Evolutionary conservation across 2,329 filamentous ascomycete species (phyloP), one percentile per base, ranked within the genome.

Genomic region (Pestalotiopsis sp.): DNA sequence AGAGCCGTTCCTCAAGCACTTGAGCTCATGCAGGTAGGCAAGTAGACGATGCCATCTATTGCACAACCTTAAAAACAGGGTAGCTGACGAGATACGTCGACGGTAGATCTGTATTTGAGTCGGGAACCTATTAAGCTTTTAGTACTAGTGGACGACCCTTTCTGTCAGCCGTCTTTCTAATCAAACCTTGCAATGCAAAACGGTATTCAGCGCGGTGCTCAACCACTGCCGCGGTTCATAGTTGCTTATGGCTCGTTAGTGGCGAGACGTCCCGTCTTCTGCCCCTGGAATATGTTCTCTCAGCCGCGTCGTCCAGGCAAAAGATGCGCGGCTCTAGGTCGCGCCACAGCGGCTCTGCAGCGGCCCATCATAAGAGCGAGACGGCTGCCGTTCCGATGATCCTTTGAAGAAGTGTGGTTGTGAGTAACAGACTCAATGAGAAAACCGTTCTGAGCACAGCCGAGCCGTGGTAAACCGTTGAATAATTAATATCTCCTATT

Each of bases 101-200:
- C 11, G 27, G 27, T 59, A 27, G 25, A 59, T 36, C 27, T 59
- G n/a, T 59, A 59, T 27, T 59, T 59, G 27, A 23, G 57, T 13
- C 57, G 27, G 57, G 13, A 27, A 59, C 14, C 57, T 13, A n/a
- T 59, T 17, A 59, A 14, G 57, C 23, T 36, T 59, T 59, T 23
- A 59, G 57, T 23, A 59, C 57, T 59, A 59, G 23, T 17, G 57
- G 23, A 25, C 57, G 6, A 27, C 57, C 57, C 57, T 59, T 36
- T 59, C 27, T 59, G 25, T 62, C 57, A n/a, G 31, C 59, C 59
- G 59, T 36, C 31, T 39, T n/a, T 62, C 27, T 36, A 62, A 62
- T 62, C 31, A 62, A 62, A 62, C 59, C 31, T 39, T 62, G 59
- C n/a, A 41, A 38, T 20, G 20, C 14, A n/a, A 52, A 52, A 9